Base-by-base conservation (phyloP, 768 basidiomycete species). In the Fomitopsis serialis region DNA sequence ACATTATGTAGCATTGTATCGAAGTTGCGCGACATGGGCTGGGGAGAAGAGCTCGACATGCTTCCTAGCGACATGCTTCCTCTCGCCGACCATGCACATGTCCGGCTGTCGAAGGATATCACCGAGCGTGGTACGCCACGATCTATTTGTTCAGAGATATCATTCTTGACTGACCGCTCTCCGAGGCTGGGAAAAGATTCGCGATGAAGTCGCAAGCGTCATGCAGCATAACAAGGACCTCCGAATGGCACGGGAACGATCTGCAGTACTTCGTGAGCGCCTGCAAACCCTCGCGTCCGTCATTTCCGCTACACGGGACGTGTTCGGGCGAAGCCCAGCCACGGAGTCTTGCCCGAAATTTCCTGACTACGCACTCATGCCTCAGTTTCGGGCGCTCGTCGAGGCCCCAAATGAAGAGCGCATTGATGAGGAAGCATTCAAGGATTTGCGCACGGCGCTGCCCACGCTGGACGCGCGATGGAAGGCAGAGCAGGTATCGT, bases 101-200 rank as follows among this genome's bases (percentile, higher is more conserved):
- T 57, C 10, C 11, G 36, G 4, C 49, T 53, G 11, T 42, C 58
- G 1, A 48, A 56, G 44, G 42, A 27, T n/a, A 46, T 58, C 21
- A 58, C 54, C 9, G 54, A 55, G 8, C 34, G 40, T 19, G 50
- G 57, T 58, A n/a, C 12, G 54, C 42, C 2, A 10, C 8, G 11
- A 9, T 27, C 24, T 24, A 27, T 19, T 15, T 8, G 35, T 3
- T 15, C 29, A 32, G n/a, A 8, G 5, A 32, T 32, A 6, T 32
- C 6, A 32, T 11, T 5, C 29, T 32, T 32, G 6, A 32, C 29
- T 32, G 29, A 32, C 29, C 11, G 29, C 11, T 32, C 29, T 6
- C 5, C 29, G 11, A 55, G 53, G 24, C 15, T 55, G 54, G 54
- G n/a, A 40, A 6, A 46, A 45, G 6, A 50, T 55, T 17, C 43